phyloP scores from a whole-genome alignment of 257 asterid genomes.

The Echium plantagineum region DNA sequence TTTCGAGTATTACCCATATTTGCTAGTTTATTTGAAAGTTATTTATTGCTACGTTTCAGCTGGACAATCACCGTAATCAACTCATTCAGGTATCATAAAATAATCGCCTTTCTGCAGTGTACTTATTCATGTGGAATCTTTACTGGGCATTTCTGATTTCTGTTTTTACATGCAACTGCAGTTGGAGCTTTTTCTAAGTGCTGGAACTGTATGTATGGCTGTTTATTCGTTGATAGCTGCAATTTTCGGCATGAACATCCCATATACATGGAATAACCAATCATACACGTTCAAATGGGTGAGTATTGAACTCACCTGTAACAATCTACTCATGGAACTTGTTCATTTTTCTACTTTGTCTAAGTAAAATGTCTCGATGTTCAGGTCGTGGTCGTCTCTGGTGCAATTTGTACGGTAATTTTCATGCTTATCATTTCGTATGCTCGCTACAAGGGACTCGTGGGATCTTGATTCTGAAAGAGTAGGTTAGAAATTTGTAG shows the following conservation, averaged over 20 bases:
- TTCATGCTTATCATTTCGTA: constrained; percentile 45
- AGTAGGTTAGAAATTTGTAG: not conserved
- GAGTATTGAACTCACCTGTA: constrained; percentile 3
- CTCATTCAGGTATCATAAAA: constrained; percentile 63
- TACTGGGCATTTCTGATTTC: not conserved
- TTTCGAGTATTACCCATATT: not conserved
- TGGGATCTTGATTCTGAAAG: constrained; percentile 40
- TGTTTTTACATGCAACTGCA: constrained; percentile 20
- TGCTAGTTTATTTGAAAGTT: constrained; percentile 3
- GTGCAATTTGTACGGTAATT: constrained; percentile 16
- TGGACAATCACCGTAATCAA: constrained; percentile 91
- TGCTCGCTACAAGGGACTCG: constrained; percentile 71
- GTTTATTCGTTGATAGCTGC: constrained; percentile 58
- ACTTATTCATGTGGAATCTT: too few species aligned
- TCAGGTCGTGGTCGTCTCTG: constrained; percentile 45
- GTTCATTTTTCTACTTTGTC: not conserved
- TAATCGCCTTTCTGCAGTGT: not conserved
- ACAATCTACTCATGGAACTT: not conserved
- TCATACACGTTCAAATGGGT: constrained; percentile 94
- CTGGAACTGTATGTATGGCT: constrained; percentile 62
- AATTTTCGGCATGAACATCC: constrained; percentile 89
- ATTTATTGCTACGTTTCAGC: constrained; percentile 35
- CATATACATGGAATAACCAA: constrained; percentile 66
- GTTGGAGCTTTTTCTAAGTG: constrained; percentile 81
- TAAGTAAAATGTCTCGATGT: not conserved